Base-by-base conservation (phyloP, 352 stramenopile species). In the Globisporangium recalcitrans region DNA sequence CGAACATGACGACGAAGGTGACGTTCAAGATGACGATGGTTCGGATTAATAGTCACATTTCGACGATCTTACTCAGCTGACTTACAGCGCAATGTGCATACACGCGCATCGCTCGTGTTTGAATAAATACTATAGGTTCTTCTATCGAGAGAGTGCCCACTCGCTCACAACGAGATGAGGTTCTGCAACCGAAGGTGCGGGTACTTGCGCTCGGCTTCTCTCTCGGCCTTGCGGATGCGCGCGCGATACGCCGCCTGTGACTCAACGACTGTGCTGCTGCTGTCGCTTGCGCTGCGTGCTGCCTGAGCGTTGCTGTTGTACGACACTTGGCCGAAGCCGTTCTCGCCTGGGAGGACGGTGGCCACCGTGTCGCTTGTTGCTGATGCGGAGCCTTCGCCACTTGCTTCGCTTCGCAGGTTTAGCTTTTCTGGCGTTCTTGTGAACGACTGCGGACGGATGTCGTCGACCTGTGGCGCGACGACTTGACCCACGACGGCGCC, bases 281-380 rank as follows among this genome's bases (percentile, higher is more conserved):
- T 68, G 3, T 53, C 49, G 26, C 62, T 57, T n/a, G 19, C 29
- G n/a, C 51, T 44, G 19, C 27, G 49, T 27, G 49, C 3, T 22
- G 19, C 51, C 3, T n/a, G 19, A 0, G 29, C 10, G 29, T 40
- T 40, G 9, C 24, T 66, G 10, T 53, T 58, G 57, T 72, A 80
- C n/a, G 70, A 64, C 29, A 80, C 64, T 10, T 54, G 69, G 0
- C 72, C 72, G 49, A 70, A 75, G 34, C 70, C 72, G 34, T 80
- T 78, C 13, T 54, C 67, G 5, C 68, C 67, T 13, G 58, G 55
- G 38, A 55, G 69, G 11, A 75, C 64, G 11, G 29, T 19, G 2
- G 52, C 24, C 21, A 42, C 40, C 31, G 46, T 40, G 16, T 6
- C 60, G 14, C 44, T 60, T 11, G 47, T 9, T 14, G 16, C 42